Base-by-base conservation (phyloP, 129 eudicot genomes). In the Escallonia rubra region DNA sequence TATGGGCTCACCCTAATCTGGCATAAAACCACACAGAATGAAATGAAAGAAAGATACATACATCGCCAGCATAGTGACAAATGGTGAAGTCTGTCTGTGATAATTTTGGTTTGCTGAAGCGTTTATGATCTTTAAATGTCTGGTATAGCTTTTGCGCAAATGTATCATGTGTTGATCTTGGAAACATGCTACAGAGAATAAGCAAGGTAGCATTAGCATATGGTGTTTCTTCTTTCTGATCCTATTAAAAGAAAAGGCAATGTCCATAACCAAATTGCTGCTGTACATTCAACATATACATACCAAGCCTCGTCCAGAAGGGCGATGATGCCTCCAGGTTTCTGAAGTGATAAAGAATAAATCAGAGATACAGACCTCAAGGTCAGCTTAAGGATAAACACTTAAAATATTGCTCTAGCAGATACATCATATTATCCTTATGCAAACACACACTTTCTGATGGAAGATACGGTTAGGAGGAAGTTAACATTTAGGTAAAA, bases 251-350 rank as follows among this genome's bases (percentile, higher is more conserved):
- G 46, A 49, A 48, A 16, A 61, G 8, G 42, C 5, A 59, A 59
- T 47, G 41, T 46, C 7, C 53, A 1, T 41, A 57, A 65, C 51
- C 53, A 40, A 63, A 52, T 56, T 52, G 70, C 64, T 38, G 12
- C 41, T 39, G 53, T 41, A 61, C 51, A 67, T 46, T 16, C 41
- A 53, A 61, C 54, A 16, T 45, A 57, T 61, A 68, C 96, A 50
- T 87, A 91, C 97, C 97, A 91, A 70, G 97, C 97, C 75, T 91
- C 97, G 63, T 91, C 97, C 66, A 91, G 83, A 70, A 91, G 97
- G 75, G 97, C 88, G 75, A 91, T 84, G 63, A 91, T 77, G 69
- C 97, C 97, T 61, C 96, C 97, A 60, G 96, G 97, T 83, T 88
- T 91, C 97, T 91, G 90, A 64, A 70, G 73, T 50, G 72, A 75